Conservation (phyloP, 225 moss, liverwort and hornwort genomes). For the Thuidium tamariscinum region DNA sequence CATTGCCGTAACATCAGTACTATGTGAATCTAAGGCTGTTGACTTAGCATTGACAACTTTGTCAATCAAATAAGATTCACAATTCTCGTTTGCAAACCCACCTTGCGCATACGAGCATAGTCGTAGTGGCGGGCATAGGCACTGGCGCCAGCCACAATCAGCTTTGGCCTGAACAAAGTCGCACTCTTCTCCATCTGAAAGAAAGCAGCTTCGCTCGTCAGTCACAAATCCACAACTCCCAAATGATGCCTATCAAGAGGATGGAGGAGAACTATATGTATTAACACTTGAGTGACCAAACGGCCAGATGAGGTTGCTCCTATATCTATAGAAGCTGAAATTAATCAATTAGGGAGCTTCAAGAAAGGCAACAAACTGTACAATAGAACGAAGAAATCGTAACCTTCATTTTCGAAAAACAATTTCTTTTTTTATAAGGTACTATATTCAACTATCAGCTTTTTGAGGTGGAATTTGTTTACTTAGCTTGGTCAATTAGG, state of each 20-base stretch:
- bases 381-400: not conserved
- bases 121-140: conserved; percentile 93
- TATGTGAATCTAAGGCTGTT: not conserved
- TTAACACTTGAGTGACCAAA: not conserved
- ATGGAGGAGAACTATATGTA: not conserved
- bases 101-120: conserved; percentile 77
- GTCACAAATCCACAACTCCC: not conserved
- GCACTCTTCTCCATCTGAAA: conserved; percentile 76
- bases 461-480: not conserved
- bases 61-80: not conserved
- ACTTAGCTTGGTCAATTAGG: not conserved
- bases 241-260: not conserved
- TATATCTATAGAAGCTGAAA: not conserved
- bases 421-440: not conserved
- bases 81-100: not conserved
- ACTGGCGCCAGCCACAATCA: conserved; percentile 86
- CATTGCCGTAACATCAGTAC: not conserved
- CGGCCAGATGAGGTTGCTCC: not conserved
- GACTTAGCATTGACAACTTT: not conserved
- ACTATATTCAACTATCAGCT: not conserved
- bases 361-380: not conserved
- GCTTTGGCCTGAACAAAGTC: conserved; percentile 71
- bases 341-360: not conserved
- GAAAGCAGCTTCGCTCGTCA: not conserved
- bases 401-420: not conserved